Base-by-base conservation (phyloP, 225 moss, liverwort and hornwort species). In the Straminergon stramineum region DNA sequence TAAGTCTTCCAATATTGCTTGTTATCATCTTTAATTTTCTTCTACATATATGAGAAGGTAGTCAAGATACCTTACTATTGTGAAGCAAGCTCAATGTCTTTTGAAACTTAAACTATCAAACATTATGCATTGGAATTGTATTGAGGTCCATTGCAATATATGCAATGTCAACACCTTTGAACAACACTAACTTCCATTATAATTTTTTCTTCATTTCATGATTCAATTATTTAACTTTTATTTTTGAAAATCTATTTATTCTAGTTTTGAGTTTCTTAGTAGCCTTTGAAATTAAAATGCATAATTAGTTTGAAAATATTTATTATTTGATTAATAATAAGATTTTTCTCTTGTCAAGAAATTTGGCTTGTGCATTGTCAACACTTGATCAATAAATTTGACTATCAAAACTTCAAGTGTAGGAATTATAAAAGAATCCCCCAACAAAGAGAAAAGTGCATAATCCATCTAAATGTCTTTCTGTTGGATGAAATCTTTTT, bases 251-350 rank as follows among this genome's bases (percentile, higher is more conserved):
- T 21, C 21, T 21, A 37, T 11, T 37, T 21, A 37, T 68, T 37
- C 11, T 21, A 67, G 2, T 19, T 66, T 37, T 0, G 37, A 37
- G 1, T 37, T 37, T 68, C 6, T 21, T 0, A 20, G 1, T 19
- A 1, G 11, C 20, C 18, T 34, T 18, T 66, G 0, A 17, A 66
- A 35, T 18, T 19, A 19, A 67, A 34, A 18, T 19, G 35, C 3
- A 34, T n/a, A n/a, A n/a, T 5, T 10, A 1, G 5, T 32, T 66
- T 18, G 19, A 34, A 35, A 2, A 18, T 35, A 10, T 35, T 34
- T 1, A 6, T 35, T 66, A 66, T 16, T 17, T 15, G 31, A 5
- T 7, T 48, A 10, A 34, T 67, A 35, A 35, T 3, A 67, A 35
- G 10, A 32, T 17, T 65, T 1, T 65, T 17, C 1, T 65, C 3